Base-by-base conservation (phyloP, 2,329 filamentous ascomycete species). In the Cercospora canescens region DNA sequence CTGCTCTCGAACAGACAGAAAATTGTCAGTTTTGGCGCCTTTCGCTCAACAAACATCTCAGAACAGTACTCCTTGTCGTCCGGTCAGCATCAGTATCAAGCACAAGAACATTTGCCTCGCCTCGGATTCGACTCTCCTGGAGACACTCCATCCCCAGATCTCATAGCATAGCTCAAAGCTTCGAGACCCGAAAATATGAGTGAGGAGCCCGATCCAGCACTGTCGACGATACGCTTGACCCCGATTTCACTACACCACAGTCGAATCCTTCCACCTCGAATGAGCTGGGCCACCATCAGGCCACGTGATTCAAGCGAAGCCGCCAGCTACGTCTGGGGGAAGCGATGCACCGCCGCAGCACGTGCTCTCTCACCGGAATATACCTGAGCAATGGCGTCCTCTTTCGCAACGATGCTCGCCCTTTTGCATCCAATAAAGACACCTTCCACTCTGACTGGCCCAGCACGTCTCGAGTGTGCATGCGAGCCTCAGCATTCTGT, bases 361-460 rank as follows among this genome's bases (percentile, higher is more conserved):
- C 60, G 60, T 62, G 60, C 39, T 34, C 52, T 50, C 52, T 62
- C 45, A 55, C 60, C 60, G 60, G 60, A n/a, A n/a, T 62, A 24
- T 52, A 52, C 41, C 45, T 35, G 24, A 12, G 18, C 60, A 21
- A 55, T 26, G 60, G 60, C 60, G 45, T 24, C 60, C 60, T 55
- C 60, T 28, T 37, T 50, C 16, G 11, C 21, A 14, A n/a, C 28
- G 26, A 32, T 50, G 16, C 28, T 52, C 41, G 58, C 58, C 59
- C 59, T n/a, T 11, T 62, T 14, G 9, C 37, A 26, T 12, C 12
- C 52, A 18, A 21, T 9, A 16, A 16, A 32, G 14, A 16, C 26
- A 37, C 57, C 12, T n/a, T 32, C 48, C 11, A 8, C 26, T 55
- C 28, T 39, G 18, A 62, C 60, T 62, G 60, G 60, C 7, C 24